Conservation (phyloP, 345 rosid species). For the Schrenkiella parvula region DNA sequence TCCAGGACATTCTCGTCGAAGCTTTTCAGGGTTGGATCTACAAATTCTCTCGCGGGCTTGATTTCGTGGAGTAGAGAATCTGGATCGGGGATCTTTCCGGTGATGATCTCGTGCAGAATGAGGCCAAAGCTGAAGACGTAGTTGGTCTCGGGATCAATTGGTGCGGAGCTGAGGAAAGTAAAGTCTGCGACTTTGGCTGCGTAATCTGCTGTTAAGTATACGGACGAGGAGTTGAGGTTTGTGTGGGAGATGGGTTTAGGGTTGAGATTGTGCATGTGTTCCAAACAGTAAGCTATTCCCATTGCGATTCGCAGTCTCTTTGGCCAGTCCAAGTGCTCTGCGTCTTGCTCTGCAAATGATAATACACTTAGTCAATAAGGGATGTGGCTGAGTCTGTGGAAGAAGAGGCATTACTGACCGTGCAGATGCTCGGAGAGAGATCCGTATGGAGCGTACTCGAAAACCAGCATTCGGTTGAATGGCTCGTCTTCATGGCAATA, state of each 20-base stretch:
- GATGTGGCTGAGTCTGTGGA: not conserved
- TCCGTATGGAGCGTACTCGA: slow-evolving; percentile 93
- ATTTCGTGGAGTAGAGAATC: slow-evolving; percentile 36
- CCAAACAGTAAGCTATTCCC: slow-evolving; percentile 93
- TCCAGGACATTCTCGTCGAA: slow-evolving; percentile 49
- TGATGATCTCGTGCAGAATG: slow-evolving; percentile 70
- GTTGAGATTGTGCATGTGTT: slow-evolving; percentile 68
- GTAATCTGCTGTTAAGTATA: slow-evolving; percentile 77
- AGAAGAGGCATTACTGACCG: slow-evolving; percentile 40
- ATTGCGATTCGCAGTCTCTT: slow-evolving; percentile 69
- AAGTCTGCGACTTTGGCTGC: slow-evolving; percentile 93
- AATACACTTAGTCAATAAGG: not conserved
- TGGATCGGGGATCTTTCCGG: slow-evolving; percentile 61
- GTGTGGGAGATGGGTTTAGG: slow-evolving; percentile 56
- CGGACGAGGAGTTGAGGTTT: slow-evolving; percentile 59
- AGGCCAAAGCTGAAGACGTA: slow-evolving; percentile 54
- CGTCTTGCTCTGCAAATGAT: slow-evolving; percentile 54
- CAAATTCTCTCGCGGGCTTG: slow-evolving; percentile 42
- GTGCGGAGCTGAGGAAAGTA: slow-evolving; percentile 45
- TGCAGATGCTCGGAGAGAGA: slow-evolving; percentile 90
- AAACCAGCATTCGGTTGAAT: slow-evolving; percentile 90
- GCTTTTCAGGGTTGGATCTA: slow-evolving; percentile 58
- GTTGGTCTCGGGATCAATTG: slow-evolving; percentile 41
- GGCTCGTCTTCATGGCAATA: slow-evolving; percentile 87
- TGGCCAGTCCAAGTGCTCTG: slow-evolving; percentile 88